Evolutionary conservation across 1,284 basidiomycete genomes (phyloP), one percentile per base, ranked within the genome.

Genomic region (Meira miltonrushii): DNA sequence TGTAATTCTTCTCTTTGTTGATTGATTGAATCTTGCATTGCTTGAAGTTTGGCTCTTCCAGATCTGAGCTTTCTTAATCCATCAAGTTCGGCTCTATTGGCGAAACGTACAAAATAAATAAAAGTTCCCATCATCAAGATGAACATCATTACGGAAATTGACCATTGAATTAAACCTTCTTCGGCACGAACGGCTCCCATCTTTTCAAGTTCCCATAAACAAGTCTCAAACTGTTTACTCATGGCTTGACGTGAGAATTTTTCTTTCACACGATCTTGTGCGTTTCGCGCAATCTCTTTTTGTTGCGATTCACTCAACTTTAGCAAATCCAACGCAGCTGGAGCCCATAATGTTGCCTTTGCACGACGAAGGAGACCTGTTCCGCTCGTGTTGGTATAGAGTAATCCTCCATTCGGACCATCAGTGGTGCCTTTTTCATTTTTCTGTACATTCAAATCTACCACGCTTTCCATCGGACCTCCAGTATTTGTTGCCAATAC

Each of bases 401-500:
- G 5, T 7, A 53, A 17, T 48, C 15, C 37, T 17, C 43, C 39
- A 28, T 39, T 19, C 19, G 38, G 23, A 28, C 19, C n/a, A 21
- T 25, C 9, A 46, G 52, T 23, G 12, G 7, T 37, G 23, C 59
- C 63, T 13, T 57, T 19, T 21, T 68, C 72, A 7, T 53, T 46
- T 4, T 62, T 54, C 19, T 63, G 61, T 12, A 72, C 47, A 1
- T 71, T 67, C 1, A 82, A 78, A 70, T 88, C 85, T 10, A 92
- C 79, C 19, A 96, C 81, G 48, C 88, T 94, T 80, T 98, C 94
- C 0, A 86, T 88, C 1, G 95, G 94, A 0, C 94, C 94, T 38
- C 95, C 94, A 54, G 85, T 88, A 77, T 92, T 82, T 68, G 88
- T 90, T 0, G 92, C 92, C 6, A 98, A 79, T 0, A 98, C 89